phyloP scores from a whole-genome alignment of 257 asterid species.

The Datura wrightii region DNA sequence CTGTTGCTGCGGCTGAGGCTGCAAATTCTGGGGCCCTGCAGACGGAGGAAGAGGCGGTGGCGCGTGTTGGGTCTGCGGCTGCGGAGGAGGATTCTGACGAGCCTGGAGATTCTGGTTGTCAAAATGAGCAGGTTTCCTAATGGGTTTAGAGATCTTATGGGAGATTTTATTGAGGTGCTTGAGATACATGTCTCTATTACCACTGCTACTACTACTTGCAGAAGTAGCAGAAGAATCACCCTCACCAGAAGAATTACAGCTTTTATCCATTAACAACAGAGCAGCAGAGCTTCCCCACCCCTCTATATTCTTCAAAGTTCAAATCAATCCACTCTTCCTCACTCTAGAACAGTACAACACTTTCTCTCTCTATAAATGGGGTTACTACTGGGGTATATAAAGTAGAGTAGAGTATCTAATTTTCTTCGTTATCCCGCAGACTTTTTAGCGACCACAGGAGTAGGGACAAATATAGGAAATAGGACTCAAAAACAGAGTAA shows the following conservation, averaged over 20 bases:
- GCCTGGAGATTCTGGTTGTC: conserved; percentile 33
- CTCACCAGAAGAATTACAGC: conserved; percentile 41
- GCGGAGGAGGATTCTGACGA: not conserved
- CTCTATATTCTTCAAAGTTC: not conserved
- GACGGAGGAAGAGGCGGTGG: conserved; percentile 31
- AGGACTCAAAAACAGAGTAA: not conserved
- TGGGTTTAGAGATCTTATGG: conserved; percentile 50
- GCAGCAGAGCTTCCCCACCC: not conserved
- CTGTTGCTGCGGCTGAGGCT: conserved; percentile 49
- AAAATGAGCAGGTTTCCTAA: conserved; percentile 26
- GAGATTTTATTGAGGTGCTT: conserved; percentile 50
- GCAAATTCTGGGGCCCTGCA: not conserved
- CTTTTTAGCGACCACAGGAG: not conserved
- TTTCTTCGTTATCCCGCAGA: not conserved
- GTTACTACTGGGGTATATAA: not conserved
- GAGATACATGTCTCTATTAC: conserved; percentile 36
- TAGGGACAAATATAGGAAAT: not conserved
- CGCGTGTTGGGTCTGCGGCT: conserved; percentile 20
- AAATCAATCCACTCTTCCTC: conserved; percentile 4
- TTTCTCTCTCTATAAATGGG: conserved; percentile 5
- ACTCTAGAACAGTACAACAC: not conserved
- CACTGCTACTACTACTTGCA: conserved; percentile 5
- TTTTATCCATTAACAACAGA: conserved; percentile 41
- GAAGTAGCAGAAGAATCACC: conserved; percentile 21
- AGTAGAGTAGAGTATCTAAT: not conserved